phyloP scores from a whole-genome alignment of 2,329 filamentous ascomycete species.

The Exophiala spinifera region DNA sequence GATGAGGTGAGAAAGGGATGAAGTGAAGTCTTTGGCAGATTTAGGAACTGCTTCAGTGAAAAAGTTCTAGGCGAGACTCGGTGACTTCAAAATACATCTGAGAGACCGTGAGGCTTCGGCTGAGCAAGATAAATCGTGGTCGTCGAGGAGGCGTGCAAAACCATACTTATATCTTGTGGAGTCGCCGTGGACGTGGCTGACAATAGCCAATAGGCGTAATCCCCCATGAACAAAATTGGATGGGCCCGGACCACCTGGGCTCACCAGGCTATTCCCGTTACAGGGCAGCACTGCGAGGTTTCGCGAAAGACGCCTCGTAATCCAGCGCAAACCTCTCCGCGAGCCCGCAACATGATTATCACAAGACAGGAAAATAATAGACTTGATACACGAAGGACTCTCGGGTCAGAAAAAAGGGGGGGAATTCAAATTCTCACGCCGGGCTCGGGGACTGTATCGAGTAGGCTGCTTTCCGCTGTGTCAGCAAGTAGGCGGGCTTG shows the following conservation, averaged over 20 bases:
- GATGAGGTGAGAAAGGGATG: not conserved
- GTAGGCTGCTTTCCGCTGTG: slow-evolving; percentile 1
- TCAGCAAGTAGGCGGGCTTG: slow-evolving; percentile 9
- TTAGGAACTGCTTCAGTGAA: too few relatives aligned
- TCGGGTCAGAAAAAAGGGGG: too few relatives aligned
- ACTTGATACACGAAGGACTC: too few relatives aligned
- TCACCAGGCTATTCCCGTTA: not conserved
- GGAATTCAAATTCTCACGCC: too few relatives aligned
- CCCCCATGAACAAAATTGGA: too few relatives aligned
- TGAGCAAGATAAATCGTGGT: not conserved
- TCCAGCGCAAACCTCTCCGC: too few relatives aligned
- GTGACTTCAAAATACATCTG: too few relatives aligned
- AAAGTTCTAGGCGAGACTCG: too few relatives aligned
- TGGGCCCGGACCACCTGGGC: too few relatives aligned
- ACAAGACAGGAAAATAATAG: slow-evolving; percentile 11
- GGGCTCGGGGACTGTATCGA: not conserved
- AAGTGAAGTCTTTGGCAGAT: too few relatives aligned
- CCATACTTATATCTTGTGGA: too few relatives aligned
- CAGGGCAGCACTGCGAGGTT: slow-evolving; percentile 1
- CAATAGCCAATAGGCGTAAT: not conserved
- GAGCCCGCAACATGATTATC: slow-evolving; percentile 3
- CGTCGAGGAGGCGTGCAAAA: too few relatives aligned
- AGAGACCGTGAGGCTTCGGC: not conserved
- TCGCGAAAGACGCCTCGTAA: not conserved
- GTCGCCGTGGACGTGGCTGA: not conserved